Evolutionary conservation across 192 early-diverging fungal genomes (phyloP), one percentile per base, ranked within the genome.

Genomic region (Mortierella antarctica): DNA sequence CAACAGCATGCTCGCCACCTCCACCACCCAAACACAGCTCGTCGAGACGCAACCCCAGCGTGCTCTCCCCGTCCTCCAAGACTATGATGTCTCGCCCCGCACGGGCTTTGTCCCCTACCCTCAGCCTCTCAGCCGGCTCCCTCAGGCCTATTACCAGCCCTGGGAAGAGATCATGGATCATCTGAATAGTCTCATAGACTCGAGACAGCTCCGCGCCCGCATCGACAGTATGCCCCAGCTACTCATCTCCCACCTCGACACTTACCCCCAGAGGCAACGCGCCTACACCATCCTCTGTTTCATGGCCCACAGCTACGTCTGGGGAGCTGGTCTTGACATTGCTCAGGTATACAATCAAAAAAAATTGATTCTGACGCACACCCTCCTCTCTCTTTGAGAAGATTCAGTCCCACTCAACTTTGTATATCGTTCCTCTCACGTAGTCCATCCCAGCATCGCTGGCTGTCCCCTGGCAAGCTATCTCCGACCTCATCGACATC

Each of bases 241-340:
- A 39, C 84, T 86, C 61, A 86, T 88, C 6, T 68, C 64, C 50
- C 85, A 69, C 8, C 85, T 96, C 31, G 63, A 75, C 40, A 88
- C 83, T 2, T 60, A 71, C 31, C 83, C 86, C 41, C 95, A 98
- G 84, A 91, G 88, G 70, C 88, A 91, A 71, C 88, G 97, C 53
- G 96, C 95, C 12, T 97, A 94, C 70, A 73, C 90, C 11, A 82
- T 98, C 12, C 83, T 97, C 15, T 89, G 92, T 47, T 92, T 96
- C 67, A 74, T 98, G 42, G 93, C 93, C n/a, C 96, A 98, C 63
- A 93, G 92, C 6, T 97, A 93, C 83, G 89, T 99, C 8, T 96
- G 95, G 95, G 94, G 96, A 7, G 89, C 92, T 48, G 90, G 91
- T 62, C 91, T 93, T 31, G 86, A 85, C 44, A 82, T 87, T 23